Evolutionary conservation across 768 basidiomycete species (phyloP), one percentile per base, ranked within the genome.

Genomic region (Mycena amicta): DNA sequence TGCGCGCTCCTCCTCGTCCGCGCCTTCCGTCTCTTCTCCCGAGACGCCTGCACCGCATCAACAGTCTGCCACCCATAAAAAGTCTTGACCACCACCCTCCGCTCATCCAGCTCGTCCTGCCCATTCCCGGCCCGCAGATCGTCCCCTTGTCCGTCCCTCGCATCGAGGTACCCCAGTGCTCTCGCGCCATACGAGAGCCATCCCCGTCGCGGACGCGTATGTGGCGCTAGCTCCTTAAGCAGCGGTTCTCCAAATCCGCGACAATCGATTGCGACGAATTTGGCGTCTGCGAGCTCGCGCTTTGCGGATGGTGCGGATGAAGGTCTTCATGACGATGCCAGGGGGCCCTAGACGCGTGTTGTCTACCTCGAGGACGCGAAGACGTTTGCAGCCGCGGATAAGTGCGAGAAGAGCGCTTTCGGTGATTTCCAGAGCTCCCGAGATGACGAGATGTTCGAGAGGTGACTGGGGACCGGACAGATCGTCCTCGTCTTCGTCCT

Each of bases 21-120:
- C 41, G 77, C 65, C 71, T 84, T 90, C 57, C 84, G 80, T 61
- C 84, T 77, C 76, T 85, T 88, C 78, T 87, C 88, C 67, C 89
- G 78, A 53, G 79, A 81, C 30, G 79, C 75, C 57, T 80, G 79
- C 49, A 93, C 91, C 0, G 86, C 84, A 68, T 93, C 92, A 33
- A 94, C 91, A 11, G 83, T 88, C 77, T 93, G 89, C 89, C 90
- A 92, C 50, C 88, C 85, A 71, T 90, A 88, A 71, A 93, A 95
- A 25, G 88, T 86, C 81, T 93, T 93, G 63, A 94, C 68, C 51
- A 91, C 87, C 25, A 93, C 86, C 25, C 87, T 77, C 67, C 66
- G 72, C 66, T 82, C 79, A 61, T 93, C 92, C 67, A 91, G 92
- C 70, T 95, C 93, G 70, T 92, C 89, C 73, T 91, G 87, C 45